These are phyloP conservation scores for Aureobasidium subglaciale DNA, from an alignment of 2,329 filamentous ascomycete genomes.

Conservation along the genomic window DNA sequence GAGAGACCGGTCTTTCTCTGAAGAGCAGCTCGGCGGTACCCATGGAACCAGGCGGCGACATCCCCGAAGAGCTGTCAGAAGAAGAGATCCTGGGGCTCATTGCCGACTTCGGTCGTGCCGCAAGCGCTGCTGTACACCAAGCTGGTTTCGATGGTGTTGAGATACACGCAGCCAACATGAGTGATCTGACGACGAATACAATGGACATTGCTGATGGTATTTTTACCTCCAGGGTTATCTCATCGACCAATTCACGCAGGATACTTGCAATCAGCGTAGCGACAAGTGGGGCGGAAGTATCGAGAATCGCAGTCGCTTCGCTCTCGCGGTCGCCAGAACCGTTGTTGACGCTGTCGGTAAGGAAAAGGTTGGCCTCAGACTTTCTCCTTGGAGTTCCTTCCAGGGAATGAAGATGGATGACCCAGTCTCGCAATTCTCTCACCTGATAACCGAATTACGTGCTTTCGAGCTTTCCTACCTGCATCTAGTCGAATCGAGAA, in stretches of 20 bases:
- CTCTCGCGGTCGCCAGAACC: slow-evolving; percentile 47
- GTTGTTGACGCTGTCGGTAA: slow-evolving; percentile 46
- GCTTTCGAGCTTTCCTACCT: slow-evolving; percentile 52
- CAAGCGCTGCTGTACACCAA: slow-evolving; percentile 36
- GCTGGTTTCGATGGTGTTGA: slow-evolving; percentile 58
- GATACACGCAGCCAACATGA: slow-evolving; percentile 34
- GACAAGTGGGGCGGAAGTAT: slow-evolving; percentile 43
- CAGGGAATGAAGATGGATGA: slow-evolving; percentile 58
- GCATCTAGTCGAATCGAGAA: slow-evolving; percentile 54
- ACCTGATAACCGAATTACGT: slow-evolving; percentile 48
- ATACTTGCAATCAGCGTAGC: slow-evolving; percentile 47
- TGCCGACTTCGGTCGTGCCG: slow-evolving; percentile 34
- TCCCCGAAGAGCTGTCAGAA: slow-evolving; percentile 30
- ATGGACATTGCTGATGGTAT: too few species aligned
- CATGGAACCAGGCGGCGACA: slow-evolving; percentile 7
- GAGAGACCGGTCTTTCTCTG: slow-evolving; percentile 29
- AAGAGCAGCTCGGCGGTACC: slow-evolving; percentile 14
- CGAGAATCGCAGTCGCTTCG: slow-evolving; percentile 45
- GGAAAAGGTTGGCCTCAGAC: slow-evolving; percentile 48
- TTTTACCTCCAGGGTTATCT: slow-evolving; percentile 47
- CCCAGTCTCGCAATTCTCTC: slow-evolving; percentile 55
- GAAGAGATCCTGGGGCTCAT: slow-evolving; percentile 33
- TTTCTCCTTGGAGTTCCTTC: slow-evolving; percentile 55
- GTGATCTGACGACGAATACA: too few species aligned
- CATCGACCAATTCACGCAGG: slow-evolving; percentile 57